phyloP scores from a whole-genome alignment of 768 basidiomycete species.

The Sistotremastrum niveocremeum region DNA sequence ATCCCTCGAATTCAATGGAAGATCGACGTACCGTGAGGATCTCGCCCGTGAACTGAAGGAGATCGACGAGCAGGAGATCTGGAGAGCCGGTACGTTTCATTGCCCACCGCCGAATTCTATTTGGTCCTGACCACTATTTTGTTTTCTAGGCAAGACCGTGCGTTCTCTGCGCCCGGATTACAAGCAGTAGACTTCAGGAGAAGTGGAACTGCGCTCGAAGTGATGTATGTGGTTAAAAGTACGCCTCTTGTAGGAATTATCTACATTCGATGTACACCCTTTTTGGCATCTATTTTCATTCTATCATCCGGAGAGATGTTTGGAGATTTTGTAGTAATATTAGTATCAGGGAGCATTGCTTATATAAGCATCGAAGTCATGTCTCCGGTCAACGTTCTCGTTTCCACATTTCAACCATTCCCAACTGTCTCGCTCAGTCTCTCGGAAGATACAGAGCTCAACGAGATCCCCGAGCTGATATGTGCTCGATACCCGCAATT shows the following conservation, averaged over 20 bases:
- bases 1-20: slow-evolving; percentile 90
- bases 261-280: too few species aligned
- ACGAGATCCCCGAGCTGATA: slow-evolving; percentile 30
- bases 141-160: slow-evolving; percentile 62
- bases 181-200: slow-evolving; percentile 25
- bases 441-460: slow-evolving; percentile 25
- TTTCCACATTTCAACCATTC: slow-evolving; percentile 51
- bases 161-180: slow-evolving; percentile 79
- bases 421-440: slow-evolving; percentile 37
- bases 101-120: background rate
- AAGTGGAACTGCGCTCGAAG: too few species aligned
- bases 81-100: slow-evolving; percentile 64
- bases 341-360: too few species aligned
- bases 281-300: too few species aligned
- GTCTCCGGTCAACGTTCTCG: slow-evolving; percentile 30
- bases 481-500: slow-evolving; percentile 33
- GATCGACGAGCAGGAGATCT: slow-evolving; percentile 98
- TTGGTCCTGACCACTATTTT: slow-evolving; percentile 1
- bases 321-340: too few species aligned
- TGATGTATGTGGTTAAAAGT: too few species aligned
- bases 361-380: too few species aligned
- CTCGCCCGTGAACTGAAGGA: slow-evolving; percentile 84
- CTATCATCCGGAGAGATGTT: too few species aligned
- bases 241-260: too few species aligned
- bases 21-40: slow-evolving; percentile 84